Evolutionary conservation across 306 rosid species (phyloP).

Genomic region (Fragaria iinumae): DNA sequence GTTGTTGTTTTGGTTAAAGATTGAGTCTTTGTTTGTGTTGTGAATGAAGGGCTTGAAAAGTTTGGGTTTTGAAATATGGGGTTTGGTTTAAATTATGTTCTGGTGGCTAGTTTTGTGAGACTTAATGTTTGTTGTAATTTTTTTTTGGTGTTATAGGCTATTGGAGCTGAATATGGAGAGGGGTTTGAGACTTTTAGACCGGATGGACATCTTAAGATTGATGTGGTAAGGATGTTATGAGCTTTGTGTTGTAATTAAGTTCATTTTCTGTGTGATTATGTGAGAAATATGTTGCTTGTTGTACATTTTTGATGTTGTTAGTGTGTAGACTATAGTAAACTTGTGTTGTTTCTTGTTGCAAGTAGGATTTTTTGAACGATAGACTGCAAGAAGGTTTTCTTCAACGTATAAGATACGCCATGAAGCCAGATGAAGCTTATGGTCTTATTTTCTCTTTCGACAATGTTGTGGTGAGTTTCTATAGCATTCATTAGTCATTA

Average conservation of each 20-base stretch:
- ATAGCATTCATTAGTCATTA: not conserved
- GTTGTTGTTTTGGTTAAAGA: not conserved
- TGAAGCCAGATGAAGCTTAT: conserved; percentile 99
- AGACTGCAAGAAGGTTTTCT: conserved; percentile 94
- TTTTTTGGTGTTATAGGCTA: conserved; percentile 53
- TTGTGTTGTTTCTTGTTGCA: conserved; percentile 36
- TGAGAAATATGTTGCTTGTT: conserved; percentile 8
- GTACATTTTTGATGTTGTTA: conserved; percentile 11
- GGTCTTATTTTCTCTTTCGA: conserved; percentile 97
- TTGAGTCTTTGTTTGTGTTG: not conserved
- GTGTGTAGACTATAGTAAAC: conserved; percentile 18
- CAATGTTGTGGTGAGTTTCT: conserved; percentile 79
- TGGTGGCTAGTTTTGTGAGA: conserved; percentile 1
- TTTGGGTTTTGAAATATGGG: conserved; percentile 22
- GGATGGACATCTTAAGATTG: conserved; percentile 91
- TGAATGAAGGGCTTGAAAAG: not conserved
- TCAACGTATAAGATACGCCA: conserved; percentile 88
- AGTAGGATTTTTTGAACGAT: conserved; percentile 92
- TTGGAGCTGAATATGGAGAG: conserved; percentile 99
- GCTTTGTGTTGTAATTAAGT: not conserved
- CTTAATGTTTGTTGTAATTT: not conserved
- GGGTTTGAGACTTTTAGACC: conserved; percentile 94
- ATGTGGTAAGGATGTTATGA: conserved; percentile 67
- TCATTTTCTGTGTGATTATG: not conserved
- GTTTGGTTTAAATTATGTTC: not conserved